Base-by-base conservation (phyloP, 1,284 basidiomycete species). In the Pseudozyma pruni region DNA sequence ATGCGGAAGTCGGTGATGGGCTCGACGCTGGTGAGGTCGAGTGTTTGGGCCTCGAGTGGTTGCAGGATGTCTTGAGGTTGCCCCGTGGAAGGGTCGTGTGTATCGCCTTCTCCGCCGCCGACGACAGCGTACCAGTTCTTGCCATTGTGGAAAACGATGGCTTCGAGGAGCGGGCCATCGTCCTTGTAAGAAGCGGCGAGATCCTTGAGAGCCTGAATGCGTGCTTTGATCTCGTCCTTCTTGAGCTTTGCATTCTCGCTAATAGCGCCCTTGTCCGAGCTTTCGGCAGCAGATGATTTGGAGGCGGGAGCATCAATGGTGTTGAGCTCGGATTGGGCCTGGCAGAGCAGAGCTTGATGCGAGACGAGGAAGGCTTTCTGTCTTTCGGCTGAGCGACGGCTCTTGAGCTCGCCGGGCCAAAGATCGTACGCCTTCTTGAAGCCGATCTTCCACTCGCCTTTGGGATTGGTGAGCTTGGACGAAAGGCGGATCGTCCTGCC, bases 401-500 rank as follows among this genome's bases (percentile, higher is more conserved):
- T 58, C 32, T 81, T 75, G 19, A 83, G 78, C 58, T 79, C 79
- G 16, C 55, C 57, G 1, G 82, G 82, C 78, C 80, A 83, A 32
- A 83, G 70, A 25, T 82, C 81, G 58, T 81, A 83, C 4, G 82
- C 82, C 16, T 59, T 64, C 64, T 82, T 81, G 57, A 75, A 75
- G 25, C 81, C 82, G 14, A 78, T 72, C 55, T 77, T 78, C 82
- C 82, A 83, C 50, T 75, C 70, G 20, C 74, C 72, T 2, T 70
- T 64, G 1, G 82, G 82, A 49, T 83, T 83, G 37, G 53, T 55
- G 54, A 74, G 67, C 37, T 59, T 46, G 17, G 71, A 66, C 9
- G 69, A 73, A 16, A 80, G 45, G 8, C 74, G 51, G 22, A 83
- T 61, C n/a, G 60, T 75, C 11, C 82, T 64, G 1, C 75, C 76